Evolutionary conservation across 1,139 yeast genomes (phyloP).

Genomic region (Yamadazyma oceani): DNA sequence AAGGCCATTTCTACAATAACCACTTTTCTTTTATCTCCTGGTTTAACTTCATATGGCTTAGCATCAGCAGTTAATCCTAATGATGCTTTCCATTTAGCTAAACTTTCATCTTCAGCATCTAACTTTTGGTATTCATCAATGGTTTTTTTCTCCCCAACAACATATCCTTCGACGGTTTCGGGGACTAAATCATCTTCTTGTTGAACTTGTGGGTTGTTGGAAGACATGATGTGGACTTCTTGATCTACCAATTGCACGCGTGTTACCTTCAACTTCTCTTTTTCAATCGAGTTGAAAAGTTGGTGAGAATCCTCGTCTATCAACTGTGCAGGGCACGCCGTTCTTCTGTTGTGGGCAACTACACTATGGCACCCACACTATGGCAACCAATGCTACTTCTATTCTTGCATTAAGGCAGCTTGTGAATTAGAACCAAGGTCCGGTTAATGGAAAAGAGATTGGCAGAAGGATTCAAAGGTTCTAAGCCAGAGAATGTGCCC

Average conservation of each 20-base stretch:
- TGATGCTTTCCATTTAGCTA: constrained; percentile 91
- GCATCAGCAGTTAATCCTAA: constrained; percentile 63
- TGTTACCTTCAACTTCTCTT: no score
- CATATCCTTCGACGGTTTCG: constrained; percentile 67
- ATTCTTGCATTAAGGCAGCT: no score
- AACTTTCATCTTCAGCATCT: constrained; percentile 89
- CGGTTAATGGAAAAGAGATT: no score
- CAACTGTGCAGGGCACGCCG: no score
- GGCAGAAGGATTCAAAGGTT: no score
- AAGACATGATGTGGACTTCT: not conserved
- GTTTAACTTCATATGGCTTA: constrained; percentile 61
- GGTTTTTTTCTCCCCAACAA: constrained; percentile 82
- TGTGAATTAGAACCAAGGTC: no score
- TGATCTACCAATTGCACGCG: not conserved
- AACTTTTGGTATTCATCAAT: constrained; percentile 78
- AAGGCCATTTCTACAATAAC: constrained; percentile 78
- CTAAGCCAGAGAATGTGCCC: no score
- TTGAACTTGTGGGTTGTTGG: constrained; percentile 3
- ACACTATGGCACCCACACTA: no score
- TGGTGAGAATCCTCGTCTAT: no score
- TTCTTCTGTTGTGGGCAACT: no score
- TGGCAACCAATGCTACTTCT: no score
- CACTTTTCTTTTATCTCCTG: constrained; percentile 75
- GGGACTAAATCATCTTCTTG: constrained; percentile 61
- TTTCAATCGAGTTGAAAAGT: no score